Percentiles rank a stretch among this genome's conserved stretches.
Evolutionary conservation across 371 early-diverging fungal genomes (phyloP).

Genomic region (Dentiscutata heterogama): DNA sequence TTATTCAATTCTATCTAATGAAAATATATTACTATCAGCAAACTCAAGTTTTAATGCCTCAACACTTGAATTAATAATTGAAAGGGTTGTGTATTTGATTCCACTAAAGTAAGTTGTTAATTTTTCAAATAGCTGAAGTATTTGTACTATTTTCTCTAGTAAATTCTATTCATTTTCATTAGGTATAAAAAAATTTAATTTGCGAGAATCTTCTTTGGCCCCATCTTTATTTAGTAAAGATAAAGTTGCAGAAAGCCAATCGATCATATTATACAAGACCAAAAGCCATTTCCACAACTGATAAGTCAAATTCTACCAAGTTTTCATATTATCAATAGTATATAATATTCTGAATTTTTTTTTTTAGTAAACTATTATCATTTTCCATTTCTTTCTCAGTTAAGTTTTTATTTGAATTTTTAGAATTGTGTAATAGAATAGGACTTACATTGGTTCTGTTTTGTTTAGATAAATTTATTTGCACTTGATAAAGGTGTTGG

Average conservation of each 20-base stretch:
- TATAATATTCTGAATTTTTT: background rate
- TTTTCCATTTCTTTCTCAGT: background rate
- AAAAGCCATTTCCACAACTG: background rate
- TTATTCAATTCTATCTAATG: no score
- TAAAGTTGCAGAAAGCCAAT: slow-evolving; percentile 11
- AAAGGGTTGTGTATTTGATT: slow-evolving; percentile 17
- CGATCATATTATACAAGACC: background rate
- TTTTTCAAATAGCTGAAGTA: no score
- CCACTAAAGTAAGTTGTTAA: slow-evolving; percentile 13
- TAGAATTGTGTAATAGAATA: background rate
- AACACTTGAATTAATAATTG: background rate
- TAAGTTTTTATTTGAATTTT: background rate
- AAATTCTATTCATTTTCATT: background rate
- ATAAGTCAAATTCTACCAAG: background rate
- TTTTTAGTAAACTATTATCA: background rate
- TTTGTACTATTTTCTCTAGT: no score
- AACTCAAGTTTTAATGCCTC: slow-evolving; percentile 24
- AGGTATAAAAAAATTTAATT: background rate
- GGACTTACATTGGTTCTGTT: background rate
- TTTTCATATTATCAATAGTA: slow-evolving; percentile 8
- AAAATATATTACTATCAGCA: background rate
- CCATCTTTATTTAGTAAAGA: background rate
- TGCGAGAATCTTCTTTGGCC: slow-evolving; percentile 11
- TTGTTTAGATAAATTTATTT: slow-evolving; percentile 2
- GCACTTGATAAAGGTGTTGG: background rate